Evolutionary conservation across 306 rosid species (phyloP), one percentile per base, ranked within the genome.

Genomic region (Gleditsia sinensis): DNA sequence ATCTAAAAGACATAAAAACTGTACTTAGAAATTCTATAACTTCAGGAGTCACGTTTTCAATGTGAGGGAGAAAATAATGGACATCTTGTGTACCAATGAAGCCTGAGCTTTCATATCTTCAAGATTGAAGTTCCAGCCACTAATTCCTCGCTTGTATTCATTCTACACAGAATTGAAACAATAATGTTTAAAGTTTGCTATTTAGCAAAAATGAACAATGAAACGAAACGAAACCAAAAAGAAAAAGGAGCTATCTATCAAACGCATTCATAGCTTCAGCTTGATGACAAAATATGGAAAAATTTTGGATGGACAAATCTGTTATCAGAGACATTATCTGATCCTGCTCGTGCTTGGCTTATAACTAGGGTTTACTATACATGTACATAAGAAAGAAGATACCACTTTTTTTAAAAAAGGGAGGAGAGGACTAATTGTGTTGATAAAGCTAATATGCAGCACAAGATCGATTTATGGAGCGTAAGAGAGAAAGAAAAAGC

Each of bases 61-160:
- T n/a, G 42, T 23, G 19, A 63, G 45, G 70, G 51, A 74, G 23
- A 69, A 74, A 75, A 57, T 78, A 69, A 67, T 19, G 42, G 70
- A 51, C 40, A 77, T 45, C 59, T 40, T 8, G 39, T 30, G 16
- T 86, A 94, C 98, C 92, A 91, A 68, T 67, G 98, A 87, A 82
- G 96, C 96, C 87, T 88, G 97, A 81, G 96, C 93, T 86, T 84
- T 91, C 85, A 91, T 82, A 58, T 91, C 92, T 13, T 94, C 98
- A 48, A 89, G 88, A 82, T 94, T 89, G 85, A 94, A 94, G 82
- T 88, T 88, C 98, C 98, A 94, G 40, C 96, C 81, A 58, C 98
- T 94, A 59, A 94, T 88, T 69, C 98, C 98, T 55, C 98, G 84
- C 75, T 94, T 94, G 72, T 94, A 94, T 86, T 94, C 98, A 59